phyloP scores from a whole-genome alignment of 352 stramenopile species.

The Pythium plurisporium region DNA sequence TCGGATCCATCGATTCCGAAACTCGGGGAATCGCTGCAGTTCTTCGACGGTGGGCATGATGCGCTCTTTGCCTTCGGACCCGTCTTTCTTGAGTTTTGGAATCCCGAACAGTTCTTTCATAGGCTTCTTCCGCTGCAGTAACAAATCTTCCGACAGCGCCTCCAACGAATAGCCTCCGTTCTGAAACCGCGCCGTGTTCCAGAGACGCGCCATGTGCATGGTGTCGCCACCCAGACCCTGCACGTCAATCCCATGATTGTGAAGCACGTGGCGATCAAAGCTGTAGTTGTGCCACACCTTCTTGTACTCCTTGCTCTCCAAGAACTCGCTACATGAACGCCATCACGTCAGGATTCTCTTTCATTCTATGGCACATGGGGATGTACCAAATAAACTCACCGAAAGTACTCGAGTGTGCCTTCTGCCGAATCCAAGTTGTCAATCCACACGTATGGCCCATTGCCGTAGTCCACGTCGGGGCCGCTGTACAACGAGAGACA shows the following conservation, averaged over 20 bases:
- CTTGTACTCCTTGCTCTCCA: conserved; percentile 86
- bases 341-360: background rate
- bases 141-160: conserved; percentile 84
- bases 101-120: conserved; percentile 99
- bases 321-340: conserved; percentile 84
- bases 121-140: conserved; percentile 88
- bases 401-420: conserved; percentile 74
- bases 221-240: conserved; percentile 95
- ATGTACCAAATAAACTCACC: conserved; percentile 17
- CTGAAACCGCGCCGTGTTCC: conserved; percentile 81
- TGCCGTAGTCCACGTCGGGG: conserved; percentile 95
- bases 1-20: conserved; percentile 91
- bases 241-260: conserved; percentile 95
- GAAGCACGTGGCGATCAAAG: conserved; percentile 98
- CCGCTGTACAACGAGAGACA: conserved; percentile 97
- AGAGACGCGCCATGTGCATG: conserved; percentile 98
- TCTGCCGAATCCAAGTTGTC: conserved; percentile 91
- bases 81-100: conserved; percentile 94
- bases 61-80: conserved; percentile 83
- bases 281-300: conserved; percentile 99
- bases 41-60: conserved; percentile 77
- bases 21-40: conserved; percentile 83
- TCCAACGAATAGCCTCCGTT: conserved; percentile 94
- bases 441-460: conserved; percentile 88
- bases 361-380: too few relatives aligned